These are phyloP conservation scores for Chamaenerion angustifolium DNA, from an alignment of 345 rosid genomes.

Conservation along the genomic window DNA sequence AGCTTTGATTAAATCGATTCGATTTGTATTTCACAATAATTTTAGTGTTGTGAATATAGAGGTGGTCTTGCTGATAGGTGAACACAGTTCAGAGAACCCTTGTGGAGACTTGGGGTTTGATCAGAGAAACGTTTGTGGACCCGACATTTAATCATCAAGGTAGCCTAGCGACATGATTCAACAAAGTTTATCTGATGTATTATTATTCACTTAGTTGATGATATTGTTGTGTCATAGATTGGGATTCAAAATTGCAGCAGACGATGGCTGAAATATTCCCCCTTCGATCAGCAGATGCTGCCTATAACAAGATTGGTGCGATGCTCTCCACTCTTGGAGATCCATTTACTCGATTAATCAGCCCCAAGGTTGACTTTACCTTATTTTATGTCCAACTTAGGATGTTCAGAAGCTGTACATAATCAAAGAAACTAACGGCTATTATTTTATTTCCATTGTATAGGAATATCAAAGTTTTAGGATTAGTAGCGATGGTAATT, in stretches of 20 bases:
- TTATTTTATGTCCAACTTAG: not conserved
- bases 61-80: slow-evolving; percentile 31
- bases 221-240: slow-evolving; percentile 31
- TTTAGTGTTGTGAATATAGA: too few species aligned
- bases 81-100: slow-evolving; percentile 85
- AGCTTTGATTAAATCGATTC: too few species aligned
- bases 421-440: not conserved
- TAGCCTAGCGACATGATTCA: slow-evolving; percentile 7
- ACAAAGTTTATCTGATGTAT: not conserved
- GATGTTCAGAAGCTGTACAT: not conserved
- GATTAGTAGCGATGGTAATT: slow-evolving; percentile 76
- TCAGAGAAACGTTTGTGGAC: slow-evolving; percentile 76
- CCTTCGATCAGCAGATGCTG: slow-evolving; percentile 65
- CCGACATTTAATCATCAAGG: slow-evolving; percentile 90
- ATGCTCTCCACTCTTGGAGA: slow-evolving; percentile 94
- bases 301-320: slow-evolving; percentile 51
- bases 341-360: slow-evolving; percentile 78
- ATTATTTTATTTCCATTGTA: slow-evolving; percentile 1
- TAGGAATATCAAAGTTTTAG: slow-evolving; percentile 89
- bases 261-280: slow-evolving; percentile 90
- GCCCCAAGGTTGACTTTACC: slow-evolving; percentile 51
- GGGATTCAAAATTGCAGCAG: slow-evolving; percentile 82
- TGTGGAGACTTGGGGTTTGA: slow-evolving; percentile 90
- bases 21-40: too few species aligned
- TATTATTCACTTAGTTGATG: not conserved